phyloP scores from a whole-genome alignment of 495 filamentous ascomycete species.

The Penicillium dipodomyicola region DNA sequence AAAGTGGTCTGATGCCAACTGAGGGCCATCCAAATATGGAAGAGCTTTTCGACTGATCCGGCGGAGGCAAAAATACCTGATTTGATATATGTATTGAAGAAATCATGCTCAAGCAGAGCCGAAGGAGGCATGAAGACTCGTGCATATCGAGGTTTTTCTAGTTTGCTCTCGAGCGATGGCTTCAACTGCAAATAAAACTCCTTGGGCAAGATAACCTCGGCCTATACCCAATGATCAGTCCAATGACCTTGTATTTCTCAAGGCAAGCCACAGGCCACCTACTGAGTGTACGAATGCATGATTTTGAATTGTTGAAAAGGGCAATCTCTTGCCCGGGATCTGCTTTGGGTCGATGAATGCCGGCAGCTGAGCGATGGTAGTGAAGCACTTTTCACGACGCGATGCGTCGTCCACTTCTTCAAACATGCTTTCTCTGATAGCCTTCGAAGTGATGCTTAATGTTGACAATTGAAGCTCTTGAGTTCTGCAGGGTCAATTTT shows the following conservation, averaged over 20 bases:
- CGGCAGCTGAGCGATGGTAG: slow-evolving; percentile 62
- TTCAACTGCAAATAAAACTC: slow-evolving; percentile 59
- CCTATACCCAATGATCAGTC: slow-evolving; percentile 44
- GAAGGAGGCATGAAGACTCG: slow-evolving; percentile 72
- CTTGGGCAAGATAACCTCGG: slow-evolving; percentile 72
- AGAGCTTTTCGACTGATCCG: neutral
- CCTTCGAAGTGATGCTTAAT: neutral
- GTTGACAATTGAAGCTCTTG: neutral
- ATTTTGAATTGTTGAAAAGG: slow-evolving; percentile 64
- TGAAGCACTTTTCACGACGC: slow-evolving; percentile 68
- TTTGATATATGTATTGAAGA: slow-evolving; percentile 87
- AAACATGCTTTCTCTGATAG: slow-evolving; percentile 47
- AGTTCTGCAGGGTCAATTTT: neutral
- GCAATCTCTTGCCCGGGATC: slow-evolving; percentile 66
- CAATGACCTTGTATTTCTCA: neutral
- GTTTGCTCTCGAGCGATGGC: slow-evolving; percentile 47
- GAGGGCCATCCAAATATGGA: neutral
- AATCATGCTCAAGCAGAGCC: slow-evolving; percentile 69
- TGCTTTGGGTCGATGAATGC: slow-evolving; percentile 66
- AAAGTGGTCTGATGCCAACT: neutral
- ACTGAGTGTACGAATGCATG: slow-evolving; percentile 81
- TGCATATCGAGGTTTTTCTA: slow-evolving; percentile 54
- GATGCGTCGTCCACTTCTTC: slow-evolving; percentile 54
- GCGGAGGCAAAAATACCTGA: slow-evolving; percentile 53
- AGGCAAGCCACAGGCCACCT: slow-evolving; percentile 12